phyloP scores from a whole-genome alignment of 192 early-diverging fungal genomes.

The Geranomyces michiganensis region DNA sequence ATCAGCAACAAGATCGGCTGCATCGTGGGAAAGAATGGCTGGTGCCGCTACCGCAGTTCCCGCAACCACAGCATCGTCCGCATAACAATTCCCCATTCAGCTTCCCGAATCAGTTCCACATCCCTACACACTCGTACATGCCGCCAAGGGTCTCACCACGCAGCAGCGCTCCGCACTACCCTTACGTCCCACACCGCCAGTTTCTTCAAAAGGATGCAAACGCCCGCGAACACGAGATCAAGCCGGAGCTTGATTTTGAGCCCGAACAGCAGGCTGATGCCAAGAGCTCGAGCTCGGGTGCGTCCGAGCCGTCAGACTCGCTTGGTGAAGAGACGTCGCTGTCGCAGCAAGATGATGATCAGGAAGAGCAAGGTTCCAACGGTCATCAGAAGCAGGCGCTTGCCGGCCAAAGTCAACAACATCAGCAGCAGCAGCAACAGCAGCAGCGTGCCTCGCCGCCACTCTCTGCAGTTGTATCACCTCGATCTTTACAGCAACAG shows the following conservation, averaged over 20 bases:
- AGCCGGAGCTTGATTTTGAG: too few species aligned
- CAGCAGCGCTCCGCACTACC: neutral
- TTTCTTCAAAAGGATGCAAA: neutral
- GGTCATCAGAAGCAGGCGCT: neutral
- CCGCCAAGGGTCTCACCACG: neutral
- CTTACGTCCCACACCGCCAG: neutral
- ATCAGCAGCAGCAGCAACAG: neutral
- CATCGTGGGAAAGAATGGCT: neutral
- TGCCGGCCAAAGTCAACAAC: neutral
- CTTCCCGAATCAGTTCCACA: neutral
- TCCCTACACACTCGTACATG: neutral
- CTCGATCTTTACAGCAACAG: neutral
- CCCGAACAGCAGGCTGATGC: too few species aligned
- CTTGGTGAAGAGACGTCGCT: neutral
- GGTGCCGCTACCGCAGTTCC: neutral
- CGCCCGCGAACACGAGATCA: neutral
- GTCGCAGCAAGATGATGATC: neutral
- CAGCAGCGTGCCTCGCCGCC: neutral
- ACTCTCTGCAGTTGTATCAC: neutral
- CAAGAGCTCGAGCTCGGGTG: neutral
- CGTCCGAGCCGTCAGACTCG: neutral
- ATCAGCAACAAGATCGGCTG: neutral
- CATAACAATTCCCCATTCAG: neutral
- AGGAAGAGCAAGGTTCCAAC: neutral
- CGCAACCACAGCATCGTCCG: neutral